Evolutionary conservation across 2,329 filamentous ascomycete genomes (phyloP).

Genomic region (Sordariomycetes sp.): DNA sequence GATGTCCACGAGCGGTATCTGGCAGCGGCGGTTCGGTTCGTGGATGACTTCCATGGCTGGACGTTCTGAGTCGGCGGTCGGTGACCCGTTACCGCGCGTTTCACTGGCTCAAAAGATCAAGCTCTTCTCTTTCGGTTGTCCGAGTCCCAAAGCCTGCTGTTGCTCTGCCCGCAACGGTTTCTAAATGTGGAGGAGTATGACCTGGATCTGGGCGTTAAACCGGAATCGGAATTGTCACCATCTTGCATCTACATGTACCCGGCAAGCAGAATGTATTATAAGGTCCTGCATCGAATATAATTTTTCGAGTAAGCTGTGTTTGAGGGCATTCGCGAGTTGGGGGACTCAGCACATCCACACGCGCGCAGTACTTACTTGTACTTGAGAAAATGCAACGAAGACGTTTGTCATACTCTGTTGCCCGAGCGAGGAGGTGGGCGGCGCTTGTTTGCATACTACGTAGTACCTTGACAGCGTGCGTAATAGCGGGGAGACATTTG

Average conservation of each 20-base stretch:
- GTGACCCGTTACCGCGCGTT: not conserved
- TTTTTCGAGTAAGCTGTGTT: not conserved
- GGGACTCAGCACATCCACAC: too few relatives aligned
- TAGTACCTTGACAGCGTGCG: not conserved
- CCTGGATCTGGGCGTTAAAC: not conserved
- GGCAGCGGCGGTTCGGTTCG: conserved; percentile 59
- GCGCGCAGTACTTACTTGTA: too few relatives aligned
- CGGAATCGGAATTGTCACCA: not conserved
- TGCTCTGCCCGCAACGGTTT: not conserved
- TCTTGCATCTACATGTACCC: not conserved
- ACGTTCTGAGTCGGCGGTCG: not conserved
- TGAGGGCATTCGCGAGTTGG: not conserved
- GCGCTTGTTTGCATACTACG: too few relatives aligned
- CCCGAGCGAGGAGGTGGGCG: not conserved
- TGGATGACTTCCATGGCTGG: conserved; percentile 65
- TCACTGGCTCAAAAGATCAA: not conserved
- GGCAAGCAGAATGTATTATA: not conserved
- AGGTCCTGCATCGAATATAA: not conserved
- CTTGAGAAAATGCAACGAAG: not conserved
- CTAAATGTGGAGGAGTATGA: not conserved
- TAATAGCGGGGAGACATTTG: not conserved
- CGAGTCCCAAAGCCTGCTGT: not conserved
- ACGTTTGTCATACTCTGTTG: not conserved
- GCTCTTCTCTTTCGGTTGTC: not conserved
- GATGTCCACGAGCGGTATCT: conserved; percentile 57